Percentiles rank a stretch among this genome's conserved stretches.
phyloP scores from a whole-genome alignment of 2,329 filamentous ascomycete genomes.

The Arthrobotrys conoides region DNA sequence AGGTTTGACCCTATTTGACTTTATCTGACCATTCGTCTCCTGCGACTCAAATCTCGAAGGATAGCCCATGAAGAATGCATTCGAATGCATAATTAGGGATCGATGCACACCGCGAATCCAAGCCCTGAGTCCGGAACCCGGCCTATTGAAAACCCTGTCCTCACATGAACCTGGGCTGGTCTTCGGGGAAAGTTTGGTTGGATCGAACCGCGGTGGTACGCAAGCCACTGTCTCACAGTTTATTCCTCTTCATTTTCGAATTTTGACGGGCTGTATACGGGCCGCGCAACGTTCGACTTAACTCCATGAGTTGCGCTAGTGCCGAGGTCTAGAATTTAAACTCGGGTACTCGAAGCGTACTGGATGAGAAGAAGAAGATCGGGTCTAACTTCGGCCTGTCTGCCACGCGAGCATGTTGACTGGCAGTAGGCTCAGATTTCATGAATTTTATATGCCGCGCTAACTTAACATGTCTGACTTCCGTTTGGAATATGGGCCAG shows the following conservation, averaged over 20 bases:
- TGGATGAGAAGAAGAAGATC: neutral
- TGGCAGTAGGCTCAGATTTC: conserved; percentile 5
- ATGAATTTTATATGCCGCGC: conserved; percentile 6
- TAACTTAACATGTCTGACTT: neutral
- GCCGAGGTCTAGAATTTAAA: neutral
- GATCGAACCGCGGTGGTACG: conserved; percentile 14
- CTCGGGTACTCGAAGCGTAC: neutral
- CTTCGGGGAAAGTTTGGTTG: neutral
- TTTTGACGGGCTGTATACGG: neutral
- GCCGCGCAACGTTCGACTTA: neutral
- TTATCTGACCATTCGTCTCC: neutral
- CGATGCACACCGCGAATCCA: neutral
- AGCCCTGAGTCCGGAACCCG: conserved; percentile 2
- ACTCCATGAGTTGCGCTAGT: neutral
- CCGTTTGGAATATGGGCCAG: neutral
- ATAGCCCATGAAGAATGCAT: conserved; percentile 22
- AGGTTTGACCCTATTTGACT: conserved; percentile 2
- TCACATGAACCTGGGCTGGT: neutral
- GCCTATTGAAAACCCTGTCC: neutral
- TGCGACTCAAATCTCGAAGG: conserved; percentile 8
- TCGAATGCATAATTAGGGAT: conserved; percentile 26
- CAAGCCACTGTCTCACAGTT: conserved; percentile 20
- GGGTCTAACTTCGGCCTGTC: neutral
- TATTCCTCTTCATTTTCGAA: neutral
- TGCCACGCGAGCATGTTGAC: conserved; percentile 14